Evolutionary conservation across 2,329 filamentous ascomycete species (phyloP).

Genomic region (Penicillium sp.): DNA sequence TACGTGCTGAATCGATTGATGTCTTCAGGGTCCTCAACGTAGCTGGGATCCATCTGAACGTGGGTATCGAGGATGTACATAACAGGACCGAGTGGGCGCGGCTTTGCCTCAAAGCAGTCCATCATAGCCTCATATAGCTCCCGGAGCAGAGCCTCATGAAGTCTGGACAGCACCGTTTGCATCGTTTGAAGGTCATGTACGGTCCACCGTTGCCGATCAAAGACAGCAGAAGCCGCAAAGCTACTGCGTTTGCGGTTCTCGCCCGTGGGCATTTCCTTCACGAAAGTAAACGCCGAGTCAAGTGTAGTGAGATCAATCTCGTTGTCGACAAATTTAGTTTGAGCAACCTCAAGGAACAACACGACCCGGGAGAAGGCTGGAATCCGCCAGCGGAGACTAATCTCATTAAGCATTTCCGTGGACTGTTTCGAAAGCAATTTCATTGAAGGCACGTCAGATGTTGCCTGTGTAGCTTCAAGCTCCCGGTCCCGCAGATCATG

Average conservation of each 20-base stretch:
- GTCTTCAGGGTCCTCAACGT: conserved; percentile 68
- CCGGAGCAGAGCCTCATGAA: conserved; percentile 79
- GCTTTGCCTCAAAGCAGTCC: conserved; percentile 84
- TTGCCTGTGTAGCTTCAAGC: conserved; percentile 49
- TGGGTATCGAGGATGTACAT: conserved; percentile 80
- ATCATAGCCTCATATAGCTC: conserved; percentile 87
- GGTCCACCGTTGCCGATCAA: conserved; percentile 66
- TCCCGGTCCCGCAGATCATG: conserved; percentile 58
- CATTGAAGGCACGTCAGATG: conserved; percentile 48
- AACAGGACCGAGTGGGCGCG: conserved; percentile 73
- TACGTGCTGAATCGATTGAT: conserved; percentile 68
- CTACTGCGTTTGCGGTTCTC: conserved; percentile 58
- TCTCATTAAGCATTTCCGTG: conserved; percentile 76
- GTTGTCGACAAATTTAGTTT: conserved; percentile 79
- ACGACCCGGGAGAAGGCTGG: conserved; percentile 77
- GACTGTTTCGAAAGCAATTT: conserved; percentile 70
- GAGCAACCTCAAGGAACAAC: conserved; percentile 77
- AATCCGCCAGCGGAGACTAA: conserved; percentile 84
- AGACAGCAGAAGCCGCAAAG: conserved; percentile 45
- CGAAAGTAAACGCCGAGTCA: conserved; percentile 76
- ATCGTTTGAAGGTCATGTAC: conserved; percentile 67
- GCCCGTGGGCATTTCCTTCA: conserved; percentile 69
- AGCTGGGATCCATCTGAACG: conserved; percentile 73
- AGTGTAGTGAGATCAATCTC: conserved; percentile 78
- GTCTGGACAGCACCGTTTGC: conserved; percentile 67